phyloP scores from a whole-genome alignment of 2,329 filamentous ascomycete species.

The Cercospora sojina region DNA sequence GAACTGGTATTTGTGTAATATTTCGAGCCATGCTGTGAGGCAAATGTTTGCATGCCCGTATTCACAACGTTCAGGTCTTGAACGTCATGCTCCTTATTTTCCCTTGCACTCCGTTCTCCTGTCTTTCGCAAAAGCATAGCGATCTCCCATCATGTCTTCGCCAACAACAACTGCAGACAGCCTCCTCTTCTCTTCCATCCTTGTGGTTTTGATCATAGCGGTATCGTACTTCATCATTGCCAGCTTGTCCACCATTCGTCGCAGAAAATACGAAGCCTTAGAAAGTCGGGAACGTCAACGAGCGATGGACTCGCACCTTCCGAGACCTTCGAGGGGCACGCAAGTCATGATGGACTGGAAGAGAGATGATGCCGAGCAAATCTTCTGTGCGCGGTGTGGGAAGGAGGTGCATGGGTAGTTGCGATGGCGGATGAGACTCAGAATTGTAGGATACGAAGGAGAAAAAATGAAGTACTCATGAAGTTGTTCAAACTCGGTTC shows the following conservation, averaged over 20 bases:
- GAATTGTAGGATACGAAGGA: not conserved
- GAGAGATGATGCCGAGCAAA: not conserved
- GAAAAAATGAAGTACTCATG: not conserved
- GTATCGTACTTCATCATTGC: not conserved
- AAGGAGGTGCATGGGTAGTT: not conserved
- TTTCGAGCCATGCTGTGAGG: not conserved
- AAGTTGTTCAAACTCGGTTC: not conserved
- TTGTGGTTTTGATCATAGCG: not conserved
- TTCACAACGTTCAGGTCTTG: not conserved
- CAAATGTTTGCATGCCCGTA: not conserved
- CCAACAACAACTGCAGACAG: not conserved
- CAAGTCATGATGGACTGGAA: not conserved
- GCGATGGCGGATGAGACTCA: not conserved
- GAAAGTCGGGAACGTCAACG: not conserved
- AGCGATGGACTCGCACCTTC: not conserved
- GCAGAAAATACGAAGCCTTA: not conserved
- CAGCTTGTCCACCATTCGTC: not conserved
- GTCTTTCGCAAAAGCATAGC: not conserved
- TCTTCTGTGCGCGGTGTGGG: not conserved
- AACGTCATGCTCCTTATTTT: not conserved
- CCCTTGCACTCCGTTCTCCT: not conserved
- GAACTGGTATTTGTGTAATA: not conserved
- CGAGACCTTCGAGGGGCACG: not conserved
- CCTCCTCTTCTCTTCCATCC: not conserved
- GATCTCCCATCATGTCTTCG: not conserved